These are phyloP conservation scores for Euphrasia confusa DNA, from an alignment of 257 asterid species.

Conservation along the genomic window DNA sequence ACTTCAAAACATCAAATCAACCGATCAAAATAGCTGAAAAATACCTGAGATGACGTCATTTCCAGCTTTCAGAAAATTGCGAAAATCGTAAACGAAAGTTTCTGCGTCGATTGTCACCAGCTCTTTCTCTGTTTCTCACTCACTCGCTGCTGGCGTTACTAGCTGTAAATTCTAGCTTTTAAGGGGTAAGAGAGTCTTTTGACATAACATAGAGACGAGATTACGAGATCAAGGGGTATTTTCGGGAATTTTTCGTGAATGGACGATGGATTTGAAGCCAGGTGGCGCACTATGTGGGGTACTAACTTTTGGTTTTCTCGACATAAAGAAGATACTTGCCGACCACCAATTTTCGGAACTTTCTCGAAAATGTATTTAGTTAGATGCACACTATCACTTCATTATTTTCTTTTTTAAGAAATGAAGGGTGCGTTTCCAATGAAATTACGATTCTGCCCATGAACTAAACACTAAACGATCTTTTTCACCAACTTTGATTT, in stretches of 20 bases:
- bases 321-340: neutral
- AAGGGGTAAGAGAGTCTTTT: no score
- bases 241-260: neutral
- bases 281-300: conserved; percentile 21
- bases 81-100: neutral
- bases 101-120: neutral
- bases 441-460: no score
- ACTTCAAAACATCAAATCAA: neutral
- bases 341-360: neutral
- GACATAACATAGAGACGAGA: neutral
- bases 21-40: neutral
- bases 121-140: neutral
- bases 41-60: conserved; percentile 38
- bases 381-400: no score
- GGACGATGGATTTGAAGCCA: conserved; percentile 16
- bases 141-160: conserved; percentile 8
- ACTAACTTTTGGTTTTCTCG: neutral
- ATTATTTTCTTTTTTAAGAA: no score
- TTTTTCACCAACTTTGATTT: no score
- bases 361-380: conserved; percentile 6
- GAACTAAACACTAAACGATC: no score
- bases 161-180: neutral
- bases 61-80: neutral
- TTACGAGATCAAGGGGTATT: neutral
- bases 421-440: no score